These are phyloP conservation scores for Nicotiana attenuata DNA, from an alignment of 257 asterid genomes.

Conservation along the genomic window DNA sequence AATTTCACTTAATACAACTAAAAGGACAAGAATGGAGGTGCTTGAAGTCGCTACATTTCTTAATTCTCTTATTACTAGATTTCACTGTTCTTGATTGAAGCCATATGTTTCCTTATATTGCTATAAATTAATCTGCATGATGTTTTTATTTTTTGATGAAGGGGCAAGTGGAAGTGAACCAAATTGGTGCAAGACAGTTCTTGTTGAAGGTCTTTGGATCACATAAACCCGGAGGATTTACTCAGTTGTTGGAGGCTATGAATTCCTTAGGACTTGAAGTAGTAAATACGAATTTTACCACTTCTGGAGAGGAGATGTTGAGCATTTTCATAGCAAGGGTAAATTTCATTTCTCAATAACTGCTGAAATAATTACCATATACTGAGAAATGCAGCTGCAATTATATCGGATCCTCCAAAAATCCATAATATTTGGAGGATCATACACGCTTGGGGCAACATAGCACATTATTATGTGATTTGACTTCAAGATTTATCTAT, in stretches of 20 bases:
- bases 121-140: neutral
- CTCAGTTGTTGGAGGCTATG: slow-evolving; percentile 52
- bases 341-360: neutral
- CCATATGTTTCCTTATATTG: neutral
- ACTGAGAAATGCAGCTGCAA: neutral
- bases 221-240: slow-evolving; percentile 40
- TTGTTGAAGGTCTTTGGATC: slow-evolving; percentile 44
- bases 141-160: slow-evolving; percentile 12
- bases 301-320: slow-evolving; percentile 40
- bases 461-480: neutral
- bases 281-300: slow-evolving; percentile 55
- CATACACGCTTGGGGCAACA: neutral
- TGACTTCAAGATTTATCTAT: neutral
- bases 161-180: slow-evolving; percentile 60
- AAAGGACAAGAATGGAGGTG: neutral
- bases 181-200: slow-evolving; percentile 47
- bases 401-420: neutral
- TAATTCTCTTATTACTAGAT: neutral
- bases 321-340: slow-evolving; percentile 61
- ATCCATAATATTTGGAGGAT: neutral
- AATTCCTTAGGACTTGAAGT: slow-evolving; percentile 52
- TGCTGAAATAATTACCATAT: neutral
- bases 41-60: neutral
- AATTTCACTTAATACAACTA: neutral
- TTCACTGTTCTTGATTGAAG: neutral